These are phyloP conservation scores for Fusarium secorum DNA, from an alignment of 2,329 filamentous ascomycete species.

Conservation along the genomic window DNA sequence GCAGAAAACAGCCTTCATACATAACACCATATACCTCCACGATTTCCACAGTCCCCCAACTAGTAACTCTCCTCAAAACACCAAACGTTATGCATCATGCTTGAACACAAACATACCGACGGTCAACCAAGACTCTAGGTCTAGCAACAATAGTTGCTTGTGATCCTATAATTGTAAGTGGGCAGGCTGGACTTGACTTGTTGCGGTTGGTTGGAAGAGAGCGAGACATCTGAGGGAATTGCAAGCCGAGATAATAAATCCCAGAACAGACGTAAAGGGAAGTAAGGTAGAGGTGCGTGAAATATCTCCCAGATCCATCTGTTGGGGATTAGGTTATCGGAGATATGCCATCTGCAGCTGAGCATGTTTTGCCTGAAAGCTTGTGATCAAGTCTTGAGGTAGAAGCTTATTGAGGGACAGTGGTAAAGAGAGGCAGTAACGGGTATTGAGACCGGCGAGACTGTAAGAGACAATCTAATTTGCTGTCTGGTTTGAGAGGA, in stretches of 20 bases:
- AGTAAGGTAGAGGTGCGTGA: not conserved
- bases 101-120: not conserved
- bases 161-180: not conserved
- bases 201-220: not conserved
- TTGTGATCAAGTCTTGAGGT: not conserved
- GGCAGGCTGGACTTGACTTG: not conserved
- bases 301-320: no score
- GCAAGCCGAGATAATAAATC: not conserved
- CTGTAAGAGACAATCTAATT: no score
- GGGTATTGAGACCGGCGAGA: not conserved
- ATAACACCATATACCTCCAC: not conserved
- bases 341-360: not conserved
- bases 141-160: not conserved
- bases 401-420: no score
- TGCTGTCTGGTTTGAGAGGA: not conserved
- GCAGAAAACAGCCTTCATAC: no score
- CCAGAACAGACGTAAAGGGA: rapidly evolving
- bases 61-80: not conserved
- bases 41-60: not conserved
- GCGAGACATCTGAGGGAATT: not conserved
- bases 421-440: not conserved
- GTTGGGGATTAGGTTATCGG: not conserved
- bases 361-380: not conserved
- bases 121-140: no score
- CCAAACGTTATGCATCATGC: not conserved